Evolutionary conservation across 768 basidiomycete species (phyloP), one percentile per base, ranked within the genome.

Genomic region (Leccinum pellstonianum): DNA sequence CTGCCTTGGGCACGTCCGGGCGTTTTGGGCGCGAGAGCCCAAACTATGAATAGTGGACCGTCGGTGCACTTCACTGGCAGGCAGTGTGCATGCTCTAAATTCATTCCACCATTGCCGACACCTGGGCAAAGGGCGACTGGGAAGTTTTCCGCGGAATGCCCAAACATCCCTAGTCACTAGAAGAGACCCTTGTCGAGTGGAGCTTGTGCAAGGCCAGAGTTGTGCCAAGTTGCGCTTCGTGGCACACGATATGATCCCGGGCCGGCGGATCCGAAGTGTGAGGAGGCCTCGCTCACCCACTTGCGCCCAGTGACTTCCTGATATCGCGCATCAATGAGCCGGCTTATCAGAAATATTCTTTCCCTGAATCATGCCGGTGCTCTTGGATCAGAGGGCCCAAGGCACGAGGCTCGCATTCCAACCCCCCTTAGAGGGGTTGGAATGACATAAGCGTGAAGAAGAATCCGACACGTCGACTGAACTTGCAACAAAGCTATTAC

Each of bases 391-490:
- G 37, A 31, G 29, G 10, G 29, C 29, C 9, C 29, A 31, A 10
- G 3, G 29, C 31, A 47, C 12, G 11, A 9, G 41, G n/a, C n/a
- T 19, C 12, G 3, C 19, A 10, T 54, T 46, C 25, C 11, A 50
- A 62, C 66, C 66, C 63, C 66, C 46, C 50, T 1, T 3, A 46
- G 10, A 55, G 60, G 65, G 65, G 67, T 62, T 31, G 3, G n/a
- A 8, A 21, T 64, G 27, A 62, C 60, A 49, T 66, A 61, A 66
- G 48, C 57, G 33, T 46, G 17, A 37, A 12, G 17, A n/a, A 15
- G 38, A 37, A 37, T 37, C 5, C 14, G 37, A 66, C 70, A 73
- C 72, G 72, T 72, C 63, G 19, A 59, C 14, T 43, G 4, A n/a
- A 5, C 31, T 38, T 57, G 1, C 31, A 25, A 3, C 1, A 6